Evolutionary conservation across 106 monocot genomes (phyloP), one percentile per base, ranked within the genome.

Genomic region (Apostasia shenzhenica): DNA sequence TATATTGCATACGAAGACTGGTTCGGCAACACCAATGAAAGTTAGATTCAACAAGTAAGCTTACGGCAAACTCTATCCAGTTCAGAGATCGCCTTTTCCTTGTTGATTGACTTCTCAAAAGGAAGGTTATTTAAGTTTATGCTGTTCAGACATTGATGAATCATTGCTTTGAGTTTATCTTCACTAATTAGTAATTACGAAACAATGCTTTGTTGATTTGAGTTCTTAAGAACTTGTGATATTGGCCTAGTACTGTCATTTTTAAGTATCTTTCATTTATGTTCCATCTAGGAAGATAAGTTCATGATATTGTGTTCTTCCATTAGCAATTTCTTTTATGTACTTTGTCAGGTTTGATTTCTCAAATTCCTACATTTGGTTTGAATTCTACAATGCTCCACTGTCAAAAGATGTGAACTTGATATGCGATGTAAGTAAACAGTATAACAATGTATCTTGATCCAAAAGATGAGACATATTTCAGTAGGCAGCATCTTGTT

Each of bases 321-420:
- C 26, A 26, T 26, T 26, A 26, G 10, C 8, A 10, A 13, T 37
- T 52, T 63, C 49, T 14, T 62, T 41, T 46, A 70, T 71, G 59
- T 13, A 4, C 46, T 65, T 14, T 61, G 45, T 53, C 73, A 95
- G 92, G 61, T 92, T 95, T 79, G 68, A 70, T 49, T 95, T 86
- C 78, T 91, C 86, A 48, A 95, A 92, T 75, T 95, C 91, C 14
- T 86, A 86, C 61, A 92, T 95, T 71, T 95, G 95, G 95, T 84
- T 95, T 63, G 95, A 95, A 75, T 95, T 95, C 84, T 84, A 84
- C 66, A 82, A 79, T 86, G 70, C 75, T 71, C 91, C 92, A 49
- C 74, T 89, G 47, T 69, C 77, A 7, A 80, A 88, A 71, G 89
- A 95, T 72, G 67, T 92, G 61, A 78, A 84, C 54, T 80, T 95